Percentiles rank a stretch among this genome's conserved stretches.
Conservation (phyloP, 257 asterid genomes). For the Forsythia suspensa region DNA sequence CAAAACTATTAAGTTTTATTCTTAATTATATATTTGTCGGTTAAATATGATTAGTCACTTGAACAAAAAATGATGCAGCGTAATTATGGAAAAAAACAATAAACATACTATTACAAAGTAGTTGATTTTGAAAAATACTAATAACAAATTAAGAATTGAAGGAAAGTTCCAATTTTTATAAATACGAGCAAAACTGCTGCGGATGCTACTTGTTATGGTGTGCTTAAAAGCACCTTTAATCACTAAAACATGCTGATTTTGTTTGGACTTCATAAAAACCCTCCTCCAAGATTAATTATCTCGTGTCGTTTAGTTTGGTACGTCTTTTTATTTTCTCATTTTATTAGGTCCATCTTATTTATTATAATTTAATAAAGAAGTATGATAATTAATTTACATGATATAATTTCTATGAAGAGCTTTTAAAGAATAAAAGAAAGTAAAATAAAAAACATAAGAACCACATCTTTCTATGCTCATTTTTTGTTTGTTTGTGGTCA, state of each 20-base stretch:
- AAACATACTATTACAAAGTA: too few species aligned
- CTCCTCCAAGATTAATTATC: neutral
- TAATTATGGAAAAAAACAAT: too few species aligned
- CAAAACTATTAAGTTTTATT: neutral
- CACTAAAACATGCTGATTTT: too few species aligned
- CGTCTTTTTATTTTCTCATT: too few species aligned
- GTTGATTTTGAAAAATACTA: neutral
- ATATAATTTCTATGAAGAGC: neutral
- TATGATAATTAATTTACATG: neutral
- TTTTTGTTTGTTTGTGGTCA: constrained; percentile 12
- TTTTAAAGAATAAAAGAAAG: neutral
- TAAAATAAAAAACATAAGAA: neutral
- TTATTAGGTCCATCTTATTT: too few species aligned
- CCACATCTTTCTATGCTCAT: neutral
- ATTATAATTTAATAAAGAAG: too few species aligned
- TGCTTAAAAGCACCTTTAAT: too few species aligned
- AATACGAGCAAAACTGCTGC: too few species aligned
- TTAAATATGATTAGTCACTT: neutral
- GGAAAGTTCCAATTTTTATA: too few species aligned
- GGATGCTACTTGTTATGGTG: too few species aligned
- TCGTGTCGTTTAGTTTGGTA: too few species aligned
- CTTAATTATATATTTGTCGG: neutral
- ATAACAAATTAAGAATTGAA: too few species aligned
- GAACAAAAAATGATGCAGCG: neutral
- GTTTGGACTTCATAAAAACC: neutral